A percentile compares a stretch with the other conserved stretches of the same genome.
phyloP scores from a whole-genome alignment of 352 stramenopile species.

The Pythium sukuiense region DNA sequence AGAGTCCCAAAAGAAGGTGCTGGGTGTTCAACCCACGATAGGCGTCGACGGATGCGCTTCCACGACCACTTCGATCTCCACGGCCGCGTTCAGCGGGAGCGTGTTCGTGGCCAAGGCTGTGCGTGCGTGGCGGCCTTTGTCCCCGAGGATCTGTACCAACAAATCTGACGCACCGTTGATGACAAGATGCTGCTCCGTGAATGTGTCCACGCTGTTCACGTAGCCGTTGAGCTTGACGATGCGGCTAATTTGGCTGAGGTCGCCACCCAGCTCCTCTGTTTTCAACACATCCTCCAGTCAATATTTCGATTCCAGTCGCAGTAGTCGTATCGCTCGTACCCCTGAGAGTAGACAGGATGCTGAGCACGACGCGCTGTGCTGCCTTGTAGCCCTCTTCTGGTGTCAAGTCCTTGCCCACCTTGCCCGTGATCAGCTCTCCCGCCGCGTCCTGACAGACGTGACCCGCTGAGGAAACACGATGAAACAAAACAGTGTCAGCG shows the following conservation, averaged over 20 bases:
- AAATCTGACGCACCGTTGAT: conserved; percentile 94
- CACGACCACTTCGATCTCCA: conserved; percentile 95
- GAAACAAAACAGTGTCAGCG: no score
- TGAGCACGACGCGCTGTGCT: conserved; percentile 74
- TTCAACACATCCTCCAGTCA: background rate
- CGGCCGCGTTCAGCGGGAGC: conserved; percentile 91
- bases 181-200: conserved; percentile 82
- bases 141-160: conserved; percentile 73
- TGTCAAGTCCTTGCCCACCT: conserved; percentile 78
- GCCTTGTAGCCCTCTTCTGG: conserved; percentile 85
- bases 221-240: conserved; percentile 94
- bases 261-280: conserved; percentile 53
- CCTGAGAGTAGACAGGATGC: conserved; percentile 86
- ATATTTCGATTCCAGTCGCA: background rate
- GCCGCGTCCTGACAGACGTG: conserved; percentile 47
- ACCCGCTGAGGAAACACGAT: no score
- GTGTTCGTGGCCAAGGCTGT: conserved; percentile 94
- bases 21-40: conserved; percentile 4
- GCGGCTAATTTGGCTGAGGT: conserved; percentile 88
- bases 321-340: conserved; percentile 27
- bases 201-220: conserved; percentile 90
- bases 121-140: conserved; percentile 75
- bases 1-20: no score
- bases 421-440: conserved; percentile 73
- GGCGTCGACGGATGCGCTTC: conserved; percentile 80